Evolutionary conservation across 306 rosid species (phyloP).

Genomic region (Arachis stenosperma): DNA sequence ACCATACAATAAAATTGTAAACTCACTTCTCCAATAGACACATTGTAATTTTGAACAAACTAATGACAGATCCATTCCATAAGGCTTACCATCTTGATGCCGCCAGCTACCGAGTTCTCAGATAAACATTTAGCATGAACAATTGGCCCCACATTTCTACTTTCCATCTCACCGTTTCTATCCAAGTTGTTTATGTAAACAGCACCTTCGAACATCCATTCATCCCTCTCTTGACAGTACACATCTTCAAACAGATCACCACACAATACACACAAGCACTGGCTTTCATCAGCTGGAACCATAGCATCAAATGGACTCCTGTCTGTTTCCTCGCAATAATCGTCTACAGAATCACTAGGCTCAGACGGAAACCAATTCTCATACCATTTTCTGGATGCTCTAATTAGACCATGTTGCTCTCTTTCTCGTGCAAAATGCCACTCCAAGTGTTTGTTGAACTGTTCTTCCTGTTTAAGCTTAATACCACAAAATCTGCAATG

Average conservation of each 20-base stretch:
- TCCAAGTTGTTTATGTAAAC: slow-evolving; percentile 52
- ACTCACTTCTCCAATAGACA: slow-evolving; percentile 20
- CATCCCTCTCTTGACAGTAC: slow-evolving; percentile 68
- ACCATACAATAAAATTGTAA: slow-evolving; percentile 6
- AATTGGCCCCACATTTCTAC: slow-evolving; percentile 62
- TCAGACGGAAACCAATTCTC: slow-evolving; percentile 45
- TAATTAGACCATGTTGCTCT: slow-evolving; percentile 43
- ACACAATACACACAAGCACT: slow-evolving; percentile 80
- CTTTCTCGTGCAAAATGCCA: slow-evolving; percentile 71
- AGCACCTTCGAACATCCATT: slow-evolving; percentile 95
- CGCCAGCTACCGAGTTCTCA: slow-evolving; percentile 51
- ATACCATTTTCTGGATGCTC: slow-evolving; percentile 79
- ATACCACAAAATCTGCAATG: slow-evolving; percentile 71
- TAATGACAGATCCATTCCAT: slow-evolving; percentile 3
- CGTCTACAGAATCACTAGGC: slow-evolving; percentile 43
- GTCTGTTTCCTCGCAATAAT: slow-evolving; percentile 38
- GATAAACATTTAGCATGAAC: slow-evolving; percentile 77
- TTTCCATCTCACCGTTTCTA: slow-evolving; percentile 44
- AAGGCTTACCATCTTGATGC: slow-evolving; percentile 58
- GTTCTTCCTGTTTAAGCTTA: slow-evolving; percentile 64
- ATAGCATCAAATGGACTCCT: slow-evolving; percentile 46
- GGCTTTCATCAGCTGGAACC: slow-evolving; percentile 83
- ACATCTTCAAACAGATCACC: slow-evolving; percentile 90
- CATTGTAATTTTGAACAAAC: slow-evolving; percentile 17
- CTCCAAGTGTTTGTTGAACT: slow-evolving; percentile 72